Conservation (phyloP, 371 early-diverging fungal species). For the Umbelopsis sp. region DNA sequence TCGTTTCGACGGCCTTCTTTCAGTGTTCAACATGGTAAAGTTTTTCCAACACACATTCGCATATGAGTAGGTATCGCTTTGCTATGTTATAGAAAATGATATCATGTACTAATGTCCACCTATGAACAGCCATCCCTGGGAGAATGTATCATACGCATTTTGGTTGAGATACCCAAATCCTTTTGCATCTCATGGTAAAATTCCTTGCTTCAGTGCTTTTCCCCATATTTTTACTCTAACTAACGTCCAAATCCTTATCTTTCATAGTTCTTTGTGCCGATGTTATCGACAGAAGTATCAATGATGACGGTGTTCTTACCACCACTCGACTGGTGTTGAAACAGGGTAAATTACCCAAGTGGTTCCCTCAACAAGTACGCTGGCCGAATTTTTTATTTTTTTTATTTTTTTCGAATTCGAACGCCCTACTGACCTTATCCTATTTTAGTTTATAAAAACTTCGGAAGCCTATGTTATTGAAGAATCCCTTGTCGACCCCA, state of each 20-base stretch:
- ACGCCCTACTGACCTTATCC: not conserved
- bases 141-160: constrained; percentile 85
- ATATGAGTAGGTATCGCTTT: constrained; percentile 63
- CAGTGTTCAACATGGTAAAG: constrained; percentile 54
- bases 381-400: not conserved
- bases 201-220: not conserved
- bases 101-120: not conserved
- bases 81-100: not conserved
- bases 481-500: constrained; percentile 84
- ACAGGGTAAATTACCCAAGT: constrained; percentile 84
- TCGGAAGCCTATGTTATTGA: constrained; percentile 85
- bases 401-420: not conserved
- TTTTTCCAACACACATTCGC: constrained; percentile 77
- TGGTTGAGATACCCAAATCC: constrained; percentile 97
- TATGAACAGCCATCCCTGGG: constrained; percentile 73
- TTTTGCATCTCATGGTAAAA: constrained; percentile 87
- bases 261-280: constrained; percentile 80
- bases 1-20: not conserved
- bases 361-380: constrained; percentile 69
- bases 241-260: not conserved
- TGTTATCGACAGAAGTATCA: constrained; percentile 87
- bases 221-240: not conserved
- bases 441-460: constrained; percentile 65
- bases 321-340: constrained; percentile 91
- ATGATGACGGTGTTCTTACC: constrained; percentile 78